phyloP scores from a whole-genome alignment of 495 filamentous ascomycete genomes.

The Trichoderma reesei region DNA sequence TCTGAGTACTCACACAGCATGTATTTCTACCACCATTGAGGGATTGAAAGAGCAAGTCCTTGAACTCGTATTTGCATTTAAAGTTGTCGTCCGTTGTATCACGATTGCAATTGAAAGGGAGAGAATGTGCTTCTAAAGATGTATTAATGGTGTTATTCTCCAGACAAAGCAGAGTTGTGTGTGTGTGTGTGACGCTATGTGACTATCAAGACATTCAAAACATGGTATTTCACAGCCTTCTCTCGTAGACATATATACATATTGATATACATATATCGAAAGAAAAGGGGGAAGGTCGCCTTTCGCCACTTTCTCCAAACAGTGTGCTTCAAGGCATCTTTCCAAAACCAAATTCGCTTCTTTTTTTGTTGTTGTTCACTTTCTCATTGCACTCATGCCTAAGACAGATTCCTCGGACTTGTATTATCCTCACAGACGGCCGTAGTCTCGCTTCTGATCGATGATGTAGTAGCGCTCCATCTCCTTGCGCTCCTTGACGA shows the following conservation, averaged over 20 bases:
- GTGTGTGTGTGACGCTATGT: too few relatives aligned
- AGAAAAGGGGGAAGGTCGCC: background rate
- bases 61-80: background rate
- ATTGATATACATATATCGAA: too few relatives aligned
- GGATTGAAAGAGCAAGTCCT: background rate
- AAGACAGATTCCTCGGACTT: background rate
- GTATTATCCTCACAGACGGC: constrained; percentile 19
- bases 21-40: background rate
- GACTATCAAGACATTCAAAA: background rate
- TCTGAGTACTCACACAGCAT: background rate
- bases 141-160: too few relatives aligned
- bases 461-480: constrained; percentile 58
- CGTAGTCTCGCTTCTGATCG: constrained; percentile 56
- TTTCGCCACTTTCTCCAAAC: too few relatives aligned
- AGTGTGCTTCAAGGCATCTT: too few relatives aligned
- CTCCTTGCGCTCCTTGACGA: constrained; percentile 65
- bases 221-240: too few relatives aligned
- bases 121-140: too few relatives aligned
- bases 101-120: too few relatives aligned
- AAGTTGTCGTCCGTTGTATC: too few relatives aligned
- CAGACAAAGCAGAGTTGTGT: too few relatives aligned
- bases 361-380: background rate
- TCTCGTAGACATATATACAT: too few relatives aligned
- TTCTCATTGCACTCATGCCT: background rate
- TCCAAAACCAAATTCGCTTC: too few relatives aligned